These are phyloP conservation scores for Aspergillus caelatus DNA, from an alignment of 2,329 filamentous ascomycete species.

Conservation along the genomic window DNA sequence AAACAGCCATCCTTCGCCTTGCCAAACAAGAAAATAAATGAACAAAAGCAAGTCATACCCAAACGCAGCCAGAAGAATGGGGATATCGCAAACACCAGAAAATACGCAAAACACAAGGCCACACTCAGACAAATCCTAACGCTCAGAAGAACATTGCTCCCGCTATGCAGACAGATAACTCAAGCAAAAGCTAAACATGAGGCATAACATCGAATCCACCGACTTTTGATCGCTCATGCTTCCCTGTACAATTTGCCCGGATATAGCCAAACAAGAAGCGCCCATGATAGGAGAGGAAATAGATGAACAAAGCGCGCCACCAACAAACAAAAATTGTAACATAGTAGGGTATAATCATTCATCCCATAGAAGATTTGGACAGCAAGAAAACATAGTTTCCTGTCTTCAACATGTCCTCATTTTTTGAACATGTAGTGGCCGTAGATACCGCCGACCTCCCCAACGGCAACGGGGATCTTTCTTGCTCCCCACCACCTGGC, in stretches of 20 bases:
- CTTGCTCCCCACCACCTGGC: constrained; percentile 83
- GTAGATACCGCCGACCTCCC: constrained; percentile 62
- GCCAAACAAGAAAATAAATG: constrained; percentile 26
- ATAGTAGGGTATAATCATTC: constrained; percentile 20
- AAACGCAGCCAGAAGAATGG: constrained; percentile 8
- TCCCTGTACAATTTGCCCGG: constrained; percentile 14
- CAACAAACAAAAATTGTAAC: constrained; percentile 12
- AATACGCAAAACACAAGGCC: constrained; percentile 5
- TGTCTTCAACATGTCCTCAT: constrained; percentile 28
- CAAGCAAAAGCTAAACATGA: constrained; percentile 19
- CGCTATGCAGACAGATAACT: constrained; percentile 27
- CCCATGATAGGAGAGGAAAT: constrained; percentile 16
- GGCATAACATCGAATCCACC: constrained; percentile 12
- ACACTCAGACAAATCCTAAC: constrained; percentile 9
- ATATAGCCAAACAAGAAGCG: constrained; percentile 15
- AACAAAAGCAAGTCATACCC: constrained; percentile 11
- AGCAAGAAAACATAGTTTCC: constrained; percentile 12
- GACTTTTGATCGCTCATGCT: constrained; percentile 18
- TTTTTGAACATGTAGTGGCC: constrained; percentile 63
- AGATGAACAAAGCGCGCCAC: constrained; percentile 9
- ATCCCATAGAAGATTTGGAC: constrained; percentile 16
- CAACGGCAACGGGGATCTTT: constrained; percentile 61
- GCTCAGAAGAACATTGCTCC: constrained; percentile 16
- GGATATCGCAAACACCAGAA: constrained; percentile 12
- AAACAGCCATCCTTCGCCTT: constrained; percentile 7